Percentiles rank a stretch among this genome's conserved stretches.
phyloP scores from a whole-genome alignment of 768 basidiomycete genomes.

The Amanita phalloides region DNA sequence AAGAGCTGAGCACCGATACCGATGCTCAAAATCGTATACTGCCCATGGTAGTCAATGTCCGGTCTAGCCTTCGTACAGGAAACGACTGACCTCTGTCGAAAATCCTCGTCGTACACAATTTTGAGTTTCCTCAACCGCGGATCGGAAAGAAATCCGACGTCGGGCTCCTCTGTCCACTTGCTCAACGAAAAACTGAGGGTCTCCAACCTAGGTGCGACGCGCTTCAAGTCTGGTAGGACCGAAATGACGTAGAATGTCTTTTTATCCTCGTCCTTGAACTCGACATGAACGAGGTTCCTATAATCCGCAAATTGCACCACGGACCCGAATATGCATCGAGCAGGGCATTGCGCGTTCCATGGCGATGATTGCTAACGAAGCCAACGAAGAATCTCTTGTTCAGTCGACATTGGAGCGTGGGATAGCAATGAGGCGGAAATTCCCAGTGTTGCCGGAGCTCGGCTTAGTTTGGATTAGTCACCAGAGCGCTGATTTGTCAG shows the following conservation, averaged over 20 bases:
- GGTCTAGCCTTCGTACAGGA: neutral
- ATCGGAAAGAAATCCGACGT: constrained; percentile 24
- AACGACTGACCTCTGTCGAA: constrained; percentile 27
- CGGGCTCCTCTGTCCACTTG: constrained; percentile 35
- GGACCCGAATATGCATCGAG: constrained; percentile 10
- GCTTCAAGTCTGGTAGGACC: constrained; percentile 15
- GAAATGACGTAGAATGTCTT: constrained; percentile 9
- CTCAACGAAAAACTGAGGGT: constrained; percentile 22
- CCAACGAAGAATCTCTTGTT: constrained; percentile 24
- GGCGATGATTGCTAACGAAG: constrained; percentile 18
- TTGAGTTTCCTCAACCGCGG: constrained; percentile 26
- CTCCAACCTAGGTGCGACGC: constrained; percentile 10
- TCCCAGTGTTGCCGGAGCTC: no score
- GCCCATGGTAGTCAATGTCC: neutral
- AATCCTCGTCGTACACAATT: constrained; percentile 25
- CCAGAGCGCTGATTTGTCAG: no score
- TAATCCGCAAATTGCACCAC: constrained; percentile 7
- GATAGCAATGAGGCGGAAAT: constrained; percentile 22
- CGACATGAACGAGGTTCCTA: constrained; percentile 10
- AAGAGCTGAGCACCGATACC: constrained; percentile 36
- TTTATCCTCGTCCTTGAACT: constrained; percentile 12
- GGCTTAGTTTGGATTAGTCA: no score
- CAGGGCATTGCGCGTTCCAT: constrained; percentile 1
- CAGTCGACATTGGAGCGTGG: constrained; percentile 31
- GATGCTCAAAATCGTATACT: constrained; percentile 30